Conservation (phyloP, 768 basidiomycete genomes). For the Gymnopilus dilepis region DNA sequence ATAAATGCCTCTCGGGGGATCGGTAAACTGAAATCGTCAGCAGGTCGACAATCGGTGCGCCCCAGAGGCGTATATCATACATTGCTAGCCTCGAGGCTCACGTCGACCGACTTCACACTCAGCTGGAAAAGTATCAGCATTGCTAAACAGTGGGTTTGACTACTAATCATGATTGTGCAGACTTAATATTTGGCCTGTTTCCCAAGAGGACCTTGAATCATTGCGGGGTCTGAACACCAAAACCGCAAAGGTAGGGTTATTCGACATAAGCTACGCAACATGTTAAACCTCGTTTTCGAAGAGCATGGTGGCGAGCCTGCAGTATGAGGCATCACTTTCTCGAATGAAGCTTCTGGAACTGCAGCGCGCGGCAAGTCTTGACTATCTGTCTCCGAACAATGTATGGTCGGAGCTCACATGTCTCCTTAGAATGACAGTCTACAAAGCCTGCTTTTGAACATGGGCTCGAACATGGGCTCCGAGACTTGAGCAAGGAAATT, state of each 20-base stretch:
- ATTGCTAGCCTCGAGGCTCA: conserved; percentile 75
- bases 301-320: conserved; percentile 78
- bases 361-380: conserved; percentile 67
- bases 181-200: conserved; percentile 60
- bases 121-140: conserved; percentile 47
- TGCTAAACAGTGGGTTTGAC: background rate
- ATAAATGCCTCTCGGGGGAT: background rate
- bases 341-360: conserved; percentile 72
- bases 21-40: too few relatives aligned
- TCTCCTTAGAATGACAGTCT: too few relatives aligned
- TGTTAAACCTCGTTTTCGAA: conserved; percentile 30
- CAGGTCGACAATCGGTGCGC: conserved; percentile 70
- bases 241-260: conserved; percentile 64
- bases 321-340: conserved; percentile 63
- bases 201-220: conserved; percentile 58
- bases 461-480: too few relatives aligned
- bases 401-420: too few relatives aligned
- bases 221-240: conserved; percentile 75
- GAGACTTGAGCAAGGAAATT: too few relatives aligned
- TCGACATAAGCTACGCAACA: too few relatives aligned
- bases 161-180: conserved; percentile 24
- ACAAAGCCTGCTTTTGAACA: too few relatives aligned
- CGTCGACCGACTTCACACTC: conserved; percentile 68
- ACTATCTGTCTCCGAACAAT: too few relatives aligned
- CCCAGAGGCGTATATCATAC: conserved; percentile 72